Conservation (phyloP, 495 filamentous ascomycete species). For the Aspergillus homomorphus region DNA sequence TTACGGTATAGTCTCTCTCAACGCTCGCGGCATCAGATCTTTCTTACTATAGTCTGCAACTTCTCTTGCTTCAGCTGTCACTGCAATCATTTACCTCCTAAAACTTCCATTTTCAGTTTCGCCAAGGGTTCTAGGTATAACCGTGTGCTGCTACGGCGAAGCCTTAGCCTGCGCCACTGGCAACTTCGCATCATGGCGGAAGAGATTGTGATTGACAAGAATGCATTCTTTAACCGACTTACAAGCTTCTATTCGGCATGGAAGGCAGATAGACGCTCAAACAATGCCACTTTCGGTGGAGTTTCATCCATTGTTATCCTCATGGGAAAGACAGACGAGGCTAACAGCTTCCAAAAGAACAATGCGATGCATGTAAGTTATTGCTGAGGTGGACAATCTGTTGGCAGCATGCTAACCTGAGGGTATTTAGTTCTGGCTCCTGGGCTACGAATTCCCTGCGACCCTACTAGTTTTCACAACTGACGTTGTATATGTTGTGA, state of each 20-base stretch:
- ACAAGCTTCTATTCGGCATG: slow-evolving; percentile 82
- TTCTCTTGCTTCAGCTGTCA: background rate
- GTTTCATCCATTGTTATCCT: slow-evolving; percentile 80
- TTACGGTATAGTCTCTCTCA: background rate
- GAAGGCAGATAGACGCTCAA: slow-evolving; percentile 86
- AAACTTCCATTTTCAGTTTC: background rate
- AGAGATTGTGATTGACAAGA: slow-evolving; percentile 87
- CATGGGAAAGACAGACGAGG: slow-evolving; percentile 92
- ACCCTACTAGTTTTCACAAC: slow-evolving; percentile 88
- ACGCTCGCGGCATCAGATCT: background rate
- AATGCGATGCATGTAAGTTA: slow-evolving; percentile 87
- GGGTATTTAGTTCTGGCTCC: slow-evolving; percentile 79
- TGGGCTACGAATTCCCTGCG: slow-evolving; percentile 97
- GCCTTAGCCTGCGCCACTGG: slow-evolving; percentile 11
- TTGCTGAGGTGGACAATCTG: background rate
- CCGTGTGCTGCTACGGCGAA: slow-evolving; percentile 7
- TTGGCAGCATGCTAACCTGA: background rate
- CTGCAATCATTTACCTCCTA: background rate
- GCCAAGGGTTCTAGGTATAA: background rate
- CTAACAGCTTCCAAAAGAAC: slow-evolving; percentile 81
- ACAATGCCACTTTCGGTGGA: slow-evolving; percentile 75
- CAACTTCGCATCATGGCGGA: slow-evolving; percentile 44
- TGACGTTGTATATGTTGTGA: slow-evolving; percentile 84
- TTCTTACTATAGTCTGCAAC: background rate
- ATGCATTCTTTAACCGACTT: slow-evolving; percentile 86